Evolutionary conservation across 768 basidiomycete species (phyloP).

Genomic region (Auricularia sp.): DNA sequence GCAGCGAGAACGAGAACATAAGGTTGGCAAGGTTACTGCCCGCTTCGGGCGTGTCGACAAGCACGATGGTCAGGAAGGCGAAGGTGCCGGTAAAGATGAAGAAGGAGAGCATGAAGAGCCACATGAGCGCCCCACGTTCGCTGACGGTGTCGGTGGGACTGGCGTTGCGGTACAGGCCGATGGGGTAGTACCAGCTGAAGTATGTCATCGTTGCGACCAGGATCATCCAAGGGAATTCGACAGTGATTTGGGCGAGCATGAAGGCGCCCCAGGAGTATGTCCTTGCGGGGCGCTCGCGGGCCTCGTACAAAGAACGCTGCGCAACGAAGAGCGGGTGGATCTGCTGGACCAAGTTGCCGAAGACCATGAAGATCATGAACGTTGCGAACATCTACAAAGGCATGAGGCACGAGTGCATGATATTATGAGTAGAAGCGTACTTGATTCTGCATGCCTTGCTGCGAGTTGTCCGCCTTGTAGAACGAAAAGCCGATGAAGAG

Average conservation of each 20-base stretch:
- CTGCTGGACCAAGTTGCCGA: constrained; percentile 22
- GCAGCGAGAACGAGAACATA: constrained; percentile 29
- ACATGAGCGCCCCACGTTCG: constrained; percentile 31
- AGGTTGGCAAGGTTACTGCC: constrained; percentile 32
- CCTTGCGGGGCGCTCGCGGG: constrained; percentile 23
- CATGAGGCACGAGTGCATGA: background rate
- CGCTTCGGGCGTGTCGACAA: constrained; percentile 25
- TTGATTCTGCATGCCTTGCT: constrained; percentile 23
- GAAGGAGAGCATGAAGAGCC: constrained; percentile 27
- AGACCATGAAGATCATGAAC: constrained; percentile 22
- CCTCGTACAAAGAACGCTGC: constrained; percentile 23
- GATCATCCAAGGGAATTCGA: constrained; percentile 14
- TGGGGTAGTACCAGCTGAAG: constrained; percentile 27
- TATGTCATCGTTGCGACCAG: constrained; percentile 19
- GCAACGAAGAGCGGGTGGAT: constrained; percentile 25
- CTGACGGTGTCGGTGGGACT: constrained; percentile 21
- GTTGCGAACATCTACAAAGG: constrained; percentile 4
- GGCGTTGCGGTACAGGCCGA: constrained; percentile 28
- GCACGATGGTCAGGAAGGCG: constrained; percentile 26
- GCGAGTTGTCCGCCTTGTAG: constrained; percentile 23
- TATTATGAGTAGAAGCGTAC: constrained; percentile 16
- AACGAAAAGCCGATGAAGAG: constrained; percentile 27
- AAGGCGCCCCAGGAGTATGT: constrained; percentile 24
- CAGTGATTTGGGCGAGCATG: constrained; percentile 25
- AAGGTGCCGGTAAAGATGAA: constrained; percentile 28